phyloP scores from a whole-genome alignment of 306 rosid genomes.

The Casuarina cunninghamiana region DNA sequence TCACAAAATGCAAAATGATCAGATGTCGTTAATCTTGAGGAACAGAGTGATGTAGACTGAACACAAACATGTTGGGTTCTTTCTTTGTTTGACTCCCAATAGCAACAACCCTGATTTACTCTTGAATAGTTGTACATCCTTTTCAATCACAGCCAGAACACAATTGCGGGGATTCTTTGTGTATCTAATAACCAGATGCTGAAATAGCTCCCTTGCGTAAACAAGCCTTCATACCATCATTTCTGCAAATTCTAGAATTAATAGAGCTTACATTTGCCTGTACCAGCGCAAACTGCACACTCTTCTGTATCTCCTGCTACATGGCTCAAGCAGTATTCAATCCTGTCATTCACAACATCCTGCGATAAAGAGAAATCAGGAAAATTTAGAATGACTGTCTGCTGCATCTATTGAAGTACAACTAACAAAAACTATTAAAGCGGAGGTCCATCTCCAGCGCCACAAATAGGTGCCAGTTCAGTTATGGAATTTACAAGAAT shows the following conservation, averaged over 20 bases:
- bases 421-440: neutral
- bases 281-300: conserved; percentile 82
- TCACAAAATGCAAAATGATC: neutral
- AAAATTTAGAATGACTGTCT: conserved; percentile 23
- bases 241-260: conserved; percentile 20
- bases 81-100: too few relatives aligned
- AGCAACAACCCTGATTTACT: neutral
- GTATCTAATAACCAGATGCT: neutral
- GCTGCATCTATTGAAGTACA: neutral
- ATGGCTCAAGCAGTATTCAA: conserved; percentile 71
- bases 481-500: neutral
- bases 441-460: neutral
- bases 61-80: neutral
- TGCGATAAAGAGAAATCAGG: conserved; percentile 37
- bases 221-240: neutral
- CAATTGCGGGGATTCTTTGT: neutral
- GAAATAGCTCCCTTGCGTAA: neutral
- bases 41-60: neutral
- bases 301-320: conserved; percentile 73
- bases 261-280: conserved; percentile 72
- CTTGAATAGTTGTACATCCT: neutral
- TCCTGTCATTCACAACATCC: conserved; percentile 88
- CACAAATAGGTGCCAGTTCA: neutral
- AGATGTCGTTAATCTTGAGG: neutral
- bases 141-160: neutral